Evolutionary conservation across 768 basidiomycete species (phyloP).

Genomic region (Calocybe gangraenosa): DNA sequence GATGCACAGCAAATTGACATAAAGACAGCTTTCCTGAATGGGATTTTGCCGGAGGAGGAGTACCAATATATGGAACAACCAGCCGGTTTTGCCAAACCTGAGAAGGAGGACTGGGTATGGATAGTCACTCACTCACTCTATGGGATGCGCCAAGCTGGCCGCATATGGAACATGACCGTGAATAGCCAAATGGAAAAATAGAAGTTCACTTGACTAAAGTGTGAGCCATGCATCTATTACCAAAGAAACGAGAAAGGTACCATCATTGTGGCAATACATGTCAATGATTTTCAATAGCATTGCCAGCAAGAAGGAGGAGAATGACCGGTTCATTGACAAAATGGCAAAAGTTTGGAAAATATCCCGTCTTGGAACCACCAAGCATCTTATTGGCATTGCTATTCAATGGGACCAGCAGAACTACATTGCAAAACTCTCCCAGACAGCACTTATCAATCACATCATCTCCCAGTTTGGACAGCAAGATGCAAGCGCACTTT

Average conservation of each 20-base stretch:
- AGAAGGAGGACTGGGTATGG: too few species aligned
- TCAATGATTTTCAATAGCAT: not conserved
- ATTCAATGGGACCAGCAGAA: not conserved
- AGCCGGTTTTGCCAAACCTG: too few species aligned
- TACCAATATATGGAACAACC: not conserved
- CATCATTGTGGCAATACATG: too few species aligned
- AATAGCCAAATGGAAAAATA: too few species aligned
- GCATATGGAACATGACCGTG: too few species aligned
- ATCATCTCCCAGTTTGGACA: constrained; percentile 1
- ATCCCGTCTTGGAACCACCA: not conserved
- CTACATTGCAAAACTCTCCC: not conserved
- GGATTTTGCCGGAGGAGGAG: not conserved
- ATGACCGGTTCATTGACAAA: too few species aligned
- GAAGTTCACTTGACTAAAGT: too few species aligned
- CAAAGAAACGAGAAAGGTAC: too few species aligned
- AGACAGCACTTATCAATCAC: not conserved
- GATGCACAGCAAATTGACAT: not conserved
- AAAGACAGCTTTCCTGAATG: not conserved
- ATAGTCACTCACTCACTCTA: too few species aligned
- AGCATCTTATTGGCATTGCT: too few species aligned
- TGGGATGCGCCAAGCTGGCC: too few species aligned
- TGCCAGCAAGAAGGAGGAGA: not conserved
- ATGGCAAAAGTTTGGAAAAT: not conserved
- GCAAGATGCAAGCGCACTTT: not conserved
- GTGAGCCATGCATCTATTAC: too few species aligned